A percentile compares a stretch with the other conserved stretches of the same genome.
Evolutionary conservation across 106 monocot genomes (phyloP).

Genomic region (Alisma plantagoaquatica): DNA sequence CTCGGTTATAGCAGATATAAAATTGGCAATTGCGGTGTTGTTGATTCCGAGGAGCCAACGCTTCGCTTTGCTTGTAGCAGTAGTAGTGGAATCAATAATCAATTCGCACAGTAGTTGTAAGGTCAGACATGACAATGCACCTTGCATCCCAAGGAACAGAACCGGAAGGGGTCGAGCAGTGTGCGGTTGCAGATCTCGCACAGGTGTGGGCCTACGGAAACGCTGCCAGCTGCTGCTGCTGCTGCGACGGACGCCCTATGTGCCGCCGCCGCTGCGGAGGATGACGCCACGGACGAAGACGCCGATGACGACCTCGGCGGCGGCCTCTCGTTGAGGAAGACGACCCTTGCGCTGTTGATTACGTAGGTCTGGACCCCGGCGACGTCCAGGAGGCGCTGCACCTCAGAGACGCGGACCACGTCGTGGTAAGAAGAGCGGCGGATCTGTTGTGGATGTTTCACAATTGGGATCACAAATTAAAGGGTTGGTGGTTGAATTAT

Average conservation of each 20-base stretch:
- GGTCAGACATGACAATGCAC: constrained; percentile 11
- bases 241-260: no score
- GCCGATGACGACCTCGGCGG: constrained; percentile 63
- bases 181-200: constrained; percentile 77
- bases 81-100: no score
- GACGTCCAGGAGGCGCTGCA: constrained; percentile 58
- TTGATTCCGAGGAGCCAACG: no score
- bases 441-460: no score
- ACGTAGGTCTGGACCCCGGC: constrained; percentile 85
- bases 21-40: no score
- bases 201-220: constrained; percentile 11
- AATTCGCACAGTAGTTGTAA: no score
- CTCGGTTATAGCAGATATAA: no score
- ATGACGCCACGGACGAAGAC: background rate
- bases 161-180: constrained; percentile 66
- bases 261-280: background rate
- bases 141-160: constrained; percentile 81
- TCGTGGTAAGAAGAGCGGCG: constrained; percentile 87
- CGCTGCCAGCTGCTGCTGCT: background rate
- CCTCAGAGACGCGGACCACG: constrained; percentile 68
- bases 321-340: constrained; percentile 78
- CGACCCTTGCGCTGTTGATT: constrained; percentile 74
- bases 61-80: no score
- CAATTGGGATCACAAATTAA: no score
- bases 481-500: no score